Evolutionary conservation across 2,329 filamentous ascomycete genomes (phyloP).

Genomic region (Trichoderma sp.): DNA sequence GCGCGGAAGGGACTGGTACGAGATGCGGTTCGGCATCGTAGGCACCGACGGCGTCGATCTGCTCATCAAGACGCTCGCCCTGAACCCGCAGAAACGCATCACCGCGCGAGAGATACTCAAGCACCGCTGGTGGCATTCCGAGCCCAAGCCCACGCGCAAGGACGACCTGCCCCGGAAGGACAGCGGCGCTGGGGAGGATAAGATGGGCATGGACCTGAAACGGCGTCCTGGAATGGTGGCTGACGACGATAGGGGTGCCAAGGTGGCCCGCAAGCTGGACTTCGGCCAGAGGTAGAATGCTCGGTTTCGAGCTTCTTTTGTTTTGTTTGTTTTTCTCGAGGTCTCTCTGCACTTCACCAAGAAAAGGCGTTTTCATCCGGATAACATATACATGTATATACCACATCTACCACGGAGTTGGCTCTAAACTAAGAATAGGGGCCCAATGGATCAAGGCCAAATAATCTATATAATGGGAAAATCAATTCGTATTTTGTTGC

Average conservation of each 20-base stretch:
- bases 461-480: neutral
- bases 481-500: neutral
- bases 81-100: conserved; percentile 84
- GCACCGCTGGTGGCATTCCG: conserved; percentile 82
- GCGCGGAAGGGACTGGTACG: conserved; percentile 69
- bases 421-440: neutral
- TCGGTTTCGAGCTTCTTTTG: neutral
- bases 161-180: conserved; percentile 74
- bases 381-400: neutral
- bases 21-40: conserved; percentile 73
- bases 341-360: neutral
- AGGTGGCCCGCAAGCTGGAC: conserved; percentile 79
- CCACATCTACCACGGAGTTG: neutral
- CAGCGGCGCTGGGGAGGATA: conserved; percentile 62
- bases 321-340: neutral
- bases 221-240: conserved; percentile 62
- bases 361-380: neutral
- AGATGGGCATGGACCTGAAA: conserved; percentile 80
- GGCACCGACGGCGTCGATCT: conserved; percentile 83
- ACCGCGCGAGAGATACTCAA: conserved; percentile 74
- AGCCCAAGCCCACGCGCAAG: conserved; percentile 79
- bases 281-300: conserved; percentile 55
- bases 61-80: conserved; percentile 76
- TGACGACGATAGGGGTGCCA: conserved; percentile 66
- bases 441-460: neutral